Conservation (phyloP, 106 monocot species). For the Chionographis japonica region DNA sequence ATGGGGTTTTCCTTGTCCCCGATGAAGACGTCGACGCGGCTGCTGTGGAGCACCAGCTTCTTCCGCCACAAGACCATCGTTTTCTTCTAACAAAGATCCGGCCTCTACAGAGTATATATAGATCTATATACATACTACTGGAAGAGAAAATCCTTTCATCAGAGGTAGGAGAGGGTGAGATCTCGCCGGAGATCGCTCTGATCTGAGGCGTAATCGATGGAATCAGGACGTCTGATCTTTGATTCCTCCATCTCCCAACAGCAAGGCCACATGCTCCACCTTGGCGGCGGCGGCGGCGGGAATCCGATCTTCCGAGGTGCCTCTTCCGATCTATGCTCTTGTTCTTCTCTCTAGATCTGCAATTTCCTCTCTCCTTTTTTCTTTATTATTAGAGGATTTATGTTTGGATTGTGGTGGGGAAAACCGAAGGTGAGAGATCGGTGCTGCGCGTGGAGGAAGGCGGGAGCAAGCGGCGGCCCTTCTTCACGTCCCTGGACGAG, state of each 20-base stretch:
- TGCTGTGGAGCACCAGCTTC: slow-evolving; percentile 31
- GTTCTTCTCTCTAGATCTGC: neutral
- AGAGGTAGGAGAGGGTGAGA: neutral
- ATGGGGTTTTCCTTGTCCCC: slow-evolving; percentile 25
- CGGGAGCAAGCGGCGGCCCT: slow-evolving; percentile 38
- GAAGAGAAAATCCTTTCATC: too few species aligned
- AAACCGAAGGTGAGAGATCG: slow-evolving; percentile 33
- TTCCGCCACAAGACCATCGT: slow-evolving; percentile 26
- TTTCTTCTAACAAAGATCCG: neutral
- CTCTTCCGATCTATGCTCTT: neutral
- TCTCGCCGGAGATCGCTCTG: neutral
- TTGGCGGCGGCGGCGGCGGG: slow-evolving; percentile 25
- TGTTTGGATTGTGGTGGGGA: slow-evolving; percentile 1
- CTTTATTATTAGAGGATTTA: neutral
- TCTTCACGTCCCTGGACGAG: slow-evolving; percentile 58
- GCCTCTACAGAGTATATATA: too few species aligned
- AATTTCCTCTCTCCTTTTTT: neutral
- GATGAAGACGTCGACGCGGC: slow-evolving; percentile 19
- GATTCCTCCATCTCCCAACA: slow-evolving; percentile 26
- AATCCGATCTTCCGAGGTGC: slow-evolving; percentile 38
- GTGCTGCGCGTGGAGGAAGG: slow-evolving; percentile 32
- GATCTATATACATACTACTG: too few species aligned
- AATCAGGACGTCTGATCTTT: slow-evolving; percentile 54
- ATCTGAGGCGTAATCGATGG: slow-evolving; percentile 28
- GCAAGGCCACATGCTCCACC: slow-evolving; percentile 30